phyloP scores from a whole-genome alignment of 2,329 filamentous ascomycete genomes.

The Fusarium nanum region DNA sequence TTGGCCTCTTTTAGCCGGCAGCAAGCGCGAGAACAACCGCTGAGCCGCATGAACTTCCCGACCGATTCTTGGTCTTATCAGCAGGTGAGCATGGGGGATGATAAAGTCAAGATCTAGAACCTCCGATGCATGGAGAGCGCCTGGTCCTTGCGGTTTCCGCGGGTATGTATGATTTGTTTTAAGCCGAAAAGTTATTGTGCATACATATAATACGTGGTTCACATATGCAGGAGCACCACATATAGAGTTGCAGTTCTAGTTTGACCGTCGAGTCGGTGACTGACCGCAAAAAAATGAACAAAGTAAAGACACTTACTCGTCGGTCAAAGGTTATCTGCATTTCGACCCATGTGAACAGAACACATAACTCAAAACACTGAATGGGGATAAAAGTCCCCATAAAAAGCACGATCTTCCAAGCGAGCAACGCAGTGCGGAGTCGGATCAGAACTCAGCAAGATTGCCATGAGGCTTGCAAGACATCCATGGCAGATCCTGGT shows the following conservation, averaged over 20 bases:
- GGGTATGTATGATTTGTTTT: not conserved
- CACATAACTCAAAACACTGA: constrained; percentile 1
- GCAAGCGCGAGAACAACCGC: constrained; percentile 2
- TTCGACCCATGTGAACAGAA: not conserved
- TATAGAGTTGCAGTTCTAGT: not conserved
- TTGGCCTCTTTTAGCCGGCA: not conserved
- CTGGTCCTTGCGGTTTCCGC: constrained; percentile 22
- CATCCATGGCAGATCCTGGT: constrained; percentile 27
- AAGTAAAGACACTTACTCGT: not conserved
- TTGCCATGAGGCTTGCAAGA: constrained; percentile 23
- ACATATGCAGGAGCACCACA: not conserved
- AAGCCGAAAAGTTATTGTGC: not conserved
- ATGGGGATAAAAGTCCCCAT: constrained; percentile 7
- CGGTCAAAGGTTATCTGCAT: not conserved
- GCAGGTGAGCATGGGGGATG: constrained; percentile 29
- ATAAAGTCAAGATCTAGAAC: constrained; percentile 29
- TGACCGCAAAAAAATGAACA: not conserved
- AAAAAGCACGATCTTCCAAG: constrained; percentile 16
- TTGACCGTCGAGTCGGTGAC: not conserved
- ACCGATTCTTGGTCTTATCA: not conserved
- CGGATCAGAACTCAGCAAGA: constrained; percentile 14
- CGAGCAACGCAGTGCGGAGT: constrained; percentile 25
- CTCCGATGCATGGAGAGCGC: constrained; percentile 31
- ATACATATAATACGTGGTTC: not conserved
- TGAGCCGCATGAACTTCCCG: constrained; percentile 26